Evolutionary conservation across 1,139 yeast species (phyloP), one percentile per base, ranked within the genome.

Genomic region (Candida sp.): DNA sequence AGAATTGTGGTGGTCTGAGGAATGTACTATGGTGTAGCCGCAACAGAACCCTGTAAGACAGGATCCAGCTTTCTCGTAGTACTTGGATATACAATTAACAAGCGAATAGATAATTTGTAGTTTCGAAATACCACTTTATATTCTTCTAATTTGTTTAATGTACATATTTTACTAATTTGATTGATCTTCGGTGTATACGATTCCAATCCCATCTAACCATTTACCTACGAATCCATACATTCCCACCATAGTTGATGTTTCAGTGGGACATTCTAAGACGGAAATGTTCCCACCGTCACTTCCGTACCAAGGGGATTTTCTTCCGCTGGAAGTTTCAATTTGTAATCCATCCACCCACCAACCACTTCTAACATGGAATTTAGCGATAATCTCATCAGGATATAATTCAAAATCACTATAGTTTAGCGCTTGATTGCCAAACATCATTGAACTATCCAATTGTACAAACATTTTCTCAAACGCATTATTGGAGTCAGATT

Each of bases 301-400:
- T 22, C 96, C 96, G 48, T 65, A 70, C 77, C 77, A 66, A 1
- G 70, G 68, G 19, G 85, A 75, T 4, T 57, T 49, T 43, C 78
- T 68, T 0, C 89, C 89, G 30, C 66, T 69, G 35, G 64, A 54
- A 22, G 77, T 76, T 49, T 71, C 77, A 21, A 95, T 79, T 56
- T 87, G 95, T 15, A 88, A 66, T 1, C 86, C 96, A 68, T 93
- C 98, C 12, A 93, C 70, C 97, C 98, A 93, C 2, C 77, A 82
- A 5, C 98, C 98, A 42, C 82, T 73, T 49, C 96, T 73, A 38
- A 89, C 68, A 44, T 75, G 73, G 45, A 90, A 70, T 34, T 84
- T 85, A 3, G 70, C 58, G 6, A 93, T 68, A 8, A 53, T 50
- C 57, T 91, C 97, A 30, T 81, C 87, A 0, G 62, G 64, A 2